A percentile compares a stretch with the other conserved stretches of the same genome.
phyloP scores from a whole-genome alignment of 106 monocot species.

The Allium sativum region DNA sequence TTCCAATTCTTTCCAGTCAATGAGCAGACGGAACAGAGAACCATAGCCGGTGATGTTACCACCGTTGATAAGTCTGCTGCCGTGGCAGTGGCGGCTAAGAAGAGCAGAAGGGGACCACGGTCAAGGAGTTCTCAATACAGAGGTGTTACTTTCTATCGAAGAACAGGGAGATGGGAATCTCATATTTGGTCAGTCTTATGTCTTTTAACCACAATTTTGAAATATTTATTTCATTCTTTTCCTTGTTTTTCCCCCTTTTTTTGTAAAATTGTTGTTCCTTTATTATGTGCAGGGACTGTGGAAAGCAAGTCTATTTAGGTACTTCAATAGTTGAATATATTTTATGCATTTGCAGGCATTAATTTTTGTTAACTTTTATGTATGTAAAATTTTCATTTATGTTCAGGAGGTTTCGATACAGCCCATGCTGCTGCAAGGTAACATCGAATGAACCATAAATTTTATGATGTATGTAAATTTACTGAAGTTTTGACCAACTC shows the following conservation, averaged over 20 bases:
- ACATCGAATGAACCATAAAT: no score
- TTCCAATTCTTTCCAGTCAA: slow-evolving; percentile 47
- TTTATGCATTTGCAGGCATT: neutral
- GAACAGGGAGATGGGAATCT: slow-evolving; percentile 97
- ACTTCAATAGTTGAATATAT: neutral
- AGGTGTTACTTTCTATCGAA: slow-evolving; percentile 92
- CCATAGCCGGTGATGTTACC: neutral
- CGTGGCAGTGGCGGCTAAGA: slow-evolving; percentile 15
- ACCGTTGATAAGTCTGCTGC: neutral
- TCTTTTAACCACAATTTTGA: neutral
- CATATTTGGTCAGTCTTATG: slow-evolving; percentile 73
- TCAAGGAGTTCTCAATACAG: slow-evolving; percentile 95
- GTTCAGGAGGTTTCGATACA: slow-evolving; percentile 51
- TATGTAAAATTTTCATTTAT: slow-evolving; percentile 3
- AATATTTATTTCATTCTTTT: neutral
- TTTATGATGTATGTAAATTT: no score
- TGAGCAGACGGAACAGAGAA: neutral
- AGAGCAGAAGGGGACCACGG: slow-evolving; percentile 72
- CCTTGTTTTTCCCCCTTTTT: neutral
- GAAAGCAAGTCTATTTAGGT: slow-evolving; percentile 61
- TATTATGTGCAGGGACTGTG: slow-evolving; percentile 40
- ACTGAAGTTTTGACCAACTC: no score
- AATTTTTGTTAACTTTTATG: slow-evolving; percentile 1
- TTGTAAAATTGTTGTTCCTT: neutral
- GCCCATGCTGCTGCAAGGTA: slow-evolving; percentile 53